Evolutionary conservation across 768 basidiomycete genomes (phyloP).

Genomic region (Sporobolomyces pararoseus): DNA sequence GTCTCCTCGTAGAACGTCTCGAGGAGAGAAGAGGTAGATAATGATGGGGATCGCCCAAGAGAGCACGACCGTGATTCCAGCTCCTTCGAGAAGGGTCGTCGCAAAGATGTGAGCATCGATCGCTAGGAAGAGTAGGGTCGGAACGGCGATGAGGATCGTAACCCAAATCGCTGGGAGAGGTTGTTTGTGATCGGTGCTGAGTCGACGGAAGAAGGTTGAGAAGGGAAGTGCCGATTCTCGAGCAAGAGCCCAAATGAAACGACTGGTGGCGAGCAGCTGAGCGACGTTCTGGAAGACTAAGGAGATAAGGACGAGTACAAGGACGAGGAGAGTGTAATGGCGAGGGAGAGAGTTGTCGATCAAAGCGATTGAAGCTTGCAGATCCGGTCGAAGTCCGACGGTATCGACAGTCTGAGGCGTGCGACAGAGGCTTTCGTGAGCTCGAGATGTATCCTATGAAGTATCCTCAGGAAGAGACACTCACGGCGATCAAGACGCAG

Average conservation of each 20-base stretch:
- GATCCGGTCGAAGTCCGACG: conserved; percentile 19
- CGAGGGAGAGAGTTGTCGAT: conserved; percentile 48
- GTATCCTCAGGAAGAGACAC: background rate
- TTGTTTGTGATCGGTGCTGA: conserved; percentile 45
- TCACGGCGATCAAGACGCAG: conserved; percentile 47
- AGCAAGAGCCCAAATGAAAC: conserved; percentile 52
- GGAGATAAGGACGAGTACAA: conserved; percentile 15
- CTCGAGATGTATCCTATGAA: conserved; percentile 29
- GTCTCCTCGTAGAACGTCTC: conserved; percentile 47
- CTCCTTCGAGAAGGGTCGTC: conserved; percentile 49
- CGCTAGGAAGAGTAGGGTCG: conserved; percentile 47
- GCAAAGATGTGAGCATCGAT: conserved; percentile 46
- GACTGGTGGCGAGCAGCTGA: conserved; percentile 50
- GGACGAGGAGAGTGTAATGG: conserved; percentile 11
- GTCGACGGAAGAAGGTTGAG: conserved; percentile 46
- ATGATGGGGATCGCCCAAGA: conserved; percentile 46
- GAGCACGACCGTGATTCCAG: conserved; percentile 47
- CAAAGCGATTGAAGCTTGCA: conserved; percentile 47
- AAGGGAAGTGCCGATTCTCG: conserved; percentile 52
- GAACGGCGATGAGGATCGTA: conserved; percentile 46
- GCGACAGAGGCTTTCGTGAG: too few relatives aligned
- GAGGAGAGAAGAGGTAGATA: conserved; percentile 40
- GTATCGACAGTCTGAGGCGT: conserved; percentile 5
- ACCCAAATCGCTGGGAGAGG: conserved; percentile 50
- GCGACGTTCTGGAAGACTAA: conserved; percentile 16